Evolutionary conservation across 345 rosid species (phyloP).

Genomic region (Durio zibethinus): DNA sequence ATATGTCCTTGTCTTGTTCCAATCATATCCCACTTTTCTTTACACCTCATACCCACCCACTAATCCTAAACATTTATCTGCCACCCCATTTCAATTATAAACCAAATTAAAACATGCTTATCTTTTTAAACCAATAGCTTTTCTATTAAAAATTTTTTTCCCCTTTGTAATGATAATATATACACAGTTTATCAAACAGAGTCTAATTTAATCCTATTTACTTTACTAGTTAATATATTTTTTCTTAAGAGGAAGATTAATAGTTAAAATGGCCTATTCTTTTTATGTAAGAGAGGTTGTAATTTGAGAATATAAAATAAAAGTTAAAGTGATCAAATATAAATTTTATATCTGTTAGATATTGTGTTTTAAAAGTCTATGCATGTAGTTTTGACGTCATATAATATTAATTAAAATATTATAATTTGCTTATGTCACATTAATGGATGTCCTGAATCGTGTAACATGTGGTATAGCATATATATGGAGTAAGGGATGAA

Average conservation of each 20-base stretch:
- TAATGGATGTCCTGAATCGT: not conserved
- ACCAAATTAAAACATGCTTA: not conserved
- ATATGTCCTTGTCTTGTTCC: not conserved
- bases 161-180: not conserved
- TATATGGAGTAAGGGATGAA: no score
- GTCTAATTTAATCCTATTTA: not conserved
- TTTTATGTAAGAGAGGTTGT: no score
- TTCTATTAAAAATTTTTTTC: not conserved
- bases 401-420: not conserved
- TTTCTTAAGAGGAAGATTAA: no score
- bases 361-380: no score
- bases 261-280: no score
- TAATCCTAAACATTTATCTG: not conserved
- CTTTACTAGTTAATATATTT: no score
- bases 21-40: conserved; percentile 9
- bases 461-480: no score
- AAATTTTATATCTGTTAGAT: no score
- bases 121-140: not conserved
- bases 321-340: no score
- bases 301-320: not conserved
- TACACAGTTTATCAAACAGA: no score
- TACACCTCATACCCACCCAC: conserved; percentile 8
- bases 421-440: not conserved
- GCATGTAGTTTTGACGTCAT: no score
- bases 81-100: not conserved